Base-by-base conservation (phyloP, 2,329 filamentous ascomycete species). In the Sphaerulina populicola region DNA sequence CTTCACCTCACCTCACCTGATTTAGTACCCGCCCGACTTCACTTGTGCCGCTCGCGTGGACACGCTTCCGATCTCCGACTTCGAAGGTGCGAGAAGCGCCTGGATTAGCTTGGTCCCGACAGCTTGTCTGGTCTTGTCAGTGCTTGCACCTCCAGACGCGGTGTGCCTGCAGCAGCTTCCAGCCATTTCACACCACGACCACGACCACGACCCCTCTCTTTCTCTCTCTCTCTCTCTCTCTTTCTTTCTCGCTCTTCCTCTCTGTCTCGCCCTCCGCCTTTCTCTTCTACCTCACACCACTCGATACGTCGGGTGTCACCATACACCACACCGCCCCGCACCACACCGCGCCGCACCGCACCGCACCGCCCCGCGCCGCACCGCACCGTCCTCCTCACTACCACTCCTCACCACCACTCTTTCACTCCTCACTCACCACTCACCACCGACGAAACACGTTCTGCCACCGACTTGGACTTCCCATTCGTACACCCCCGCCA, bases 131-230 rank as follows among this genome's bases (percentile, higher is more conserved):
- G 18, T 18, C 18, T 18, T 18, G 18, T 18, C 18, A 18, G 18
- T 18, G 18, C 18, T 41, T 27, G 36, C 27, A 36, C 47, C 36
- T 10, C 42, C 18, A 42, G 23, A 37, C 40, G 36, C 38, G 18
- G 38, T 45, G 45, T 47, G 41, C 48, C 48, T 51, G 48, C 48
- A 35, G 31, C 8, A 51, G 40, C 45, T 45, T 50, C 31, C 31
- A 35, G 23, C 31, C 31, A n/a, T 35, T 35, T 35, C 31, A 35
- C 31, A 27, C 30, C 14, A 31, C 43, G 14, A 44, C 47, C 27
- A n/a, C n/a, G n/a, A n/a, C n/a, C n/a, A n/a, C n/a, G n/a, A n/a
- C n/a, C n/a, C n/a, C n/a, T n/a, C n/a, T n/a, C 36, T 37, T 48
- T 37, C 44, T 37, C 33, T n/a, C 9, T 9, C 2, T 37, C 23